Conservation (phyloP, 108 stramenopile species). For the Nitzschia sp. region DNA sequence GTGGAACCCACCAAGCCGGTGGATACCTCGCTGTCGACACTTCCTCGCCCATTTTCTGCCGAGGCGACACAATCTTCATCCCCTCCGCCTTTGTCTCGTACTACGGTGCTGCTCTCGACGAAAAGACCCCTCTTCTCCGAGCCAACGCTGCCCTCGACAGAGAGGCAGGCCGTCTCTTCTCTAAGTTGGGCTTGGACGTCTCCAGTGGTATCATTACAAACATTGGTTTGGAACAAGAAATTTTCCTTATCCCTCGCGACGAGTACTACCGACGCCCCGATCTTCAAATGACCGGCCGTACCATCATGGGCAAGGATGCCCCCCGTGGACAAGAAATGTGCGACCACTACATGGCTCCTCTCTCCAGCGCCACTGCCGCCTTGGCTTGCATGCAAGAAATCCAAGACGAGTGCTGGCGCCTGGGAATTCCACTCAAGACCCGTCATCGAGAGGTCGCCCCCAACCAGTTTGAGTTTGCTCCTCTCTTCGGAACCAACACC, state of each 20-base stretch:
- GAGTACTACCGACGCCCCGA: conserved; percentile 91
- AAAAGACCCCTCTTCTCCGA: conserved; percentile 95
- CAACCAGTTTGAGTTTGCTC: conserved; percentile 95
- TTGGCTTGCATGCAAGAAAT: conserved; percentile 93
- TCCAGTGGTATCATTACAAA: conserved; percentile 71
- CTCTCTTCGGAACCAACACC: conserved; percentile 87
- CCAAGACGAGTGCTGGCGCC: conserved; percentile 86
- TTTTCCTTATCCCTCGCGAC: conserved; percentile 94
- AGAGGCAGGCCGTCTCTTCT: conserved; percentile 81
- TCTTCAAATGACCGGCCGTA: conserved; percentile 91
- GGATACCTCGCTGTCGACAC: conserved; percentile 92
- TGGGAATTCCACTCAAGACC: conserved; percentile 91
- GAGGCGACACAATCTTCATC: conserved; percentile 94
- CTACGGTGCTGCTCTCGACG: conserved; percentile 93
- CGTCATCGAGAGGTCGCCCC: conserved; percentile 97
- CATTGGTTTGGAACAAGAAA: conserved; percentile 96
- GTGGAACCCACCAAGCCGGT: conserved; percentile 91
- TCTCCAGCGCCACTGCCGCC: conserved; percentile 75
- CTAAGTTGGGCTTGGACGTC: conserved; percentile 72
- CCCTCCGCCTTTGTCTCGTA: conserved; percentile 91
- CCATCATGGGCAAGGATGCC: conserved; percentile 91
- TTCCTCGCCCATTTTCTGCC: conserved; percentile 86
- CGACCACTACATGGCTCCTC: conserved; percentile 94
- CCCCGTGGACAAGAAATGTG: conserved; percentile 96
- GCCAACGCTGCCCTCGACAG: conserved; percentile 87